phyloP scores from a whole-genome alignment of 2,329 filamentous ascomycete genomes.

The Xylariales sp. region DNA sequence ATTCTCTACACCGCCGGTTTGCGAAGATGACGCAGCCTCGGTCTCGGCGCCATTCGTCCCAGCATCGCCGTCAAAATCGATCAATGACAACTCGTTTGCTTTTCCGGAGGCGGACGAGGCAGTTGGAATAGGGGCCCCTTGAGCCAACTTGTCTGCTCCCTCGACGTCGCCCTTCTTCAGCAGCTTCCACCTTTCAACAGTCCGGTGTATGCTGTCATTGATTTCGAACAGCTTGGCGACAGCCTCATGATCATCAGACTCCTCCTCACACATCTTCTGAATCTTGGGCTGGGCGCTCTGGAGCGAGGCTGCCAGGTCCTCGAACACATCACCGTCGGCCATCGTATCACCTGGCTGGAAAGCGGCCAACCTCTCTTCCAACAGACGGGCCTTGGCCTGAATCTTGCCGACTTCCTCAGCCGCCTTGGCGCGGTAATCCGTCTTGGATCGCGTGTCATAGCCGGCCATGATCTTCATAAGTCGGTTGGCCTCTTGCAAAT shows the following conservation, averaged over 20 bases:
- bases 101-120: slow-evolving; percentile 64
- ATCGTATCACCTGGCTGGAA: slow-evolving; percentile 86
- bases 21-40: slow-evolving; percentile 58
- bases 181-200: slow-evolving; percentile 93
- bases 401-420: slow-evolving; percentile 95
- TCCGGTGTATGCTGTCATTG: slow-evolving; percentile 98
- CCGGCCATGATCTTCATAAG: slow-evolving; percentile 99
- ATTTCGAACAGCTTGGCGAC: slow-evolving; percentile 96
- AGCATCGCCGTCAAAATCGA: slow-evolving; percentile 82
- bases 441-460: slow-evolving; percentile 94
- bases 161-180: slow-evolving; percentile 95
- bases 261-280: slow-evolving; percentile 99
- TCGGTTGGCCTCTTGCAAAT: slow-evolving; percentile 95
- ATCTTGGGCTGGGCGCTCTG: slow-evolving; percentile 98
- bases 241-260: slow-evolving; percentile 95
- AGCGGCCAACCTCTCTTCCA: slow-evolving; percentile 92
- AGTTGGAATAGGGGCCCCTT: slow-evolving; percentile 69
- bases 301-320: slow-evolving; percentile 89
- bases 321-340: slow-evolving; percentile 72
- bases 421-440: slow-evolving; percentile 96
- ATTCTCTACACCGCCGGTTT: slow-evolving; percentile 80
- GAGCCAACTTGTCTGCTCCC: slow-evolving; percentile 83
- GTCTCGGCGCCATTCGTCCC: slow-evolving; percentile 59
- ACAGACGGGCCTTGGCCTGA: slow-evolving; percentile 90
- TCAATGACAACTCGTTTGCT: slow-evolving; percentile 84